A percentile compares a stretch with the other conserved stretches of the same genome.
These are phyloP conservation scores for Kodamaea suecica DNA, from an alignment of 1,139 yeast species.

Conservation along the genomic window DNA sequence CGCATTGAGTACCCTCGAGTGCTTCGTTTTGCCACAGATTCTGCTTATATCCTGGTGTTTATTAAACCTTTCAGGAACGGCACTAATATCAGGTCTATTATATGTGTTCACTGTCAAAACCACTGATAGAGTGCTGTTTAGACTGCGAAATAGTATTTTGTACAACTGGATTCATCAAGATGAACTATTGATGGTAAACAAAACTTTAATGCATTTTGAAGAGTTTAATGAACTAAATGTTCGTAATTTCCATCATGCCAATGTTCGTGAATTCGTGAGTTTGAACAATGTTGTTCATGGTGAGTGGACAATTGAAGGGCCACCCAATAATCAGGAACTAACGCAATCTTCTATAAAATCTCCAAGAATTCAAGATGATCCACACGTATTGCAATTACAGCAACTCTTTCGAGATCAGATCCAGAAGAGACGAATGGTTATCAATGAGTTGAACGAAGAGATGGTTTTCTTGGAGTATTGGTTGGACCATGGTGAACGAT, in stretches of 20 bases:
- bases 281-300: constrained; percentile 20
- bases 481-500: constrained; percentile 38
- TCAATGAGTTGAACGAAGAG: constrained; percentile 36
- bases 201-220: constrained; percentile 37
- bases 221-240: constrained; percentile 41
- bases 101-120: constrained; percentile 16
- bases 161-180: constrained; percentile 26
- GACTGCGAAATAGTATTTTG: constrained; percentile 26
- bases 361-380: background rate
- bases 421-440: constrained; percentile 28
- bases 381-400: constrained; percentile 14
- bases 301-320: constrained; percentile 29
- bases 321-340: constrained; percentile 9
- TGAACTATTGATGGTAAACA: constrained; percentile 29
- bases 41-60: constrained; percentile 12
- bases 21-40: constrained; percentile 12
- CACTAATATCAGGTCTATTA: constrained; percentile 10
- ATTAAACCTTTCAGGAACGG: background rate
- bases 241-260: constrained; percentile 36
- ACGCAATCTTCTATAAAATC: background rate
- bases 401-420: constrained; percentile 25
- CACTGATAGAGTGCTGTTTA: constrained; percentile 34
- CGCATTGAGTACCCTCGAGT: constrained; percentile 7
- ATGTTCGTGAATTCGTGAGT: constrained; percentile 23
- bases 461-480: constrained; percentile 37